Conservation (phyloP, 352 stramenopile genomes). For the Phytophthora chlamydospora region DNA sequence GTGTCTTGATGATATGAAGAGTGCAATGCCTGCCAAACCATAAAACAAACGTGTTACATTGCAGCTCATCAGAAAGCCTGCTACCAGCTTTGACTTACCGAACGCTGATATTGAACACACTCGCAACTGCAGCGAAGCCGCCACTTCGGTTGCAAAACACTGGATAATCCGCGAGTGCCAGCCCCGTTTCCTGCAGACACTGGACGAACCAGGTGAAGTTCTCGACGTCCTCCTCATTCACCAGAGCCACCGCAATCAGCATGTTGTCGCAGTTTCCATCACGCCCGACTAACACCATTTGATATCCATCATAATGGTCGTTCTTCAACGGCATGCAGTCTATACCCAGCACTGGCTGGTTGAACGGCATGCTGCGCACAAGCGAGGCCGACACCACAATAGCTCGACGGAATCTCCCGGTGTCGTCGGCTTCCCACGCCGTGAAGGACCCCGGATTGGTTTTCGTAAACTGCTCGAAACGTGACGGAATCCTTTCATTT, state of each 20-base stretch:
- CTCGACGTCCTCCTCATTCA: constrained; percentile 2
- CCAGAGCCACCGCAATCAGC: neutral
- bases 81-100: no score
- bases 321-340: constrained; percentile 1
- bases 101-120: neutral
- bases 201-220: constrained; percentile 1
- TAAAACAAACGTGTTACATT: neutral
- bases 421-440: neutral
- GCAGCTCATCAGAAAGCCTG: neutral
- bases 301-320: neutral
- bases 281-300: neutral
- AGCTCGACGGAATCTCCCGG: neutral
- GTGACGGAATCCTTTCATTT: neutral
- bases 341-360: neutral
- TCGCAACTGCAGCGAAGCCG: neutral
- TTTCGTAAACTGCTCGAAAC: neutral
- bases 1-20: no score
- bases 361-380: neutral
- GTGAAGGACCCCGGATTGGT: neutral
- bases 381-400: neutral
- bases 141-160: neutral
- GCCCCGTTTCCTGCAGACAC: neutral
- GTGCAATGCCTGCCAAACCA: no score
- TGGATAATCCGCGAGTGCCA: neutral
- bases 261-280: neutral